phyloP scores from a whole-genome alignment of 495 filamentous ascomycete genomes.

The Penicillium riverlandense region DNA sequence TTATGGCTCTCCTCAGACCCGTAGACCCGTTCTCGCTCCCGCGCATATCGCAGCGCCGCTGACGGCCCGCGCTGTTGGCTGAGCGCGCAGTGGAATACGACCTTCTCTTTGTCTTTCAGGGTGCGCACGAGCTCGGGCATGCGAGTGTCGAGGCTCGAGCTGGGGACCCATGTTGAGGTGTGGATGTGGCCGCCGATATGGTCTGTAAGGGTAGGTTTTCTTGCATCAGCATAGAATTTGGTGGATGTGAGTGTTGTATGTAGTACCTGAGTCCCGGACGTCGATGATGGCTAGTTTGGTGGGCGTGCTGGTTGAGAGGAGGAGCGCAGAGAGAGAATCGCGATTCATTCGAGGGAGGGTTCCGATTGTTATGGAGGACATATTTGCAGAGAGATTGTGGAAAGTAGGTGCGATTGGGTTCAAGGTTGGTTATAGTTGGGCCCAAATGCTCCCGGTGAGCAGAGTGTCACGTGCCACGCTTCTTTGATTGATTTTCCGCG shows the following conservation, averaged over 20 bases:
- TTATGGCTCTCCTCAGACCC: conserved; percentile 31
- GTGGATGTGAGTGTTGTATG: neutral
- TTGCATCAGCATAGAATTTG: neutral
- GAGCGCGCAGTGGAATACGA: conserved; percentile 94
- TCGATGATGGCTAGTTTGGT: conserved; percentile 68
- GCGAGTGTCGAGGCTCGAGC: conserved; percentile 58
- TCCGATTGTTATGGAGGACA: conserved; percentile 52
- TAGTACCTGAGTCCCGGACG: conserved; percentile 71
- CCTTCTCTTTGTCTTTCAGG: conserved; percentile 67
- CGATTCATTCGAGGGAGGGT: conserved; percentile 59
- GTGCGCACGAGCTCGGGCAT: conserved; percentile 76
- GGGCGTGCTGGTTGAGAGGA: conserved; percentile 25
- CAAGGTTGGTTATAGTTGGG: too few species aligned
- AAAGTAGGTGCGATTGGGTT: neutral
- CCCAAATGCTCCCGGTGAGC: neutral
- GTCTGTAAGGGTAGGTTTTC: conserved; percentile 41
- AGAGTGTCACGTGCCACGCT: conserved; percentile 11
- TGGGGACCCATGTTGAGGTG: conserved; percentile 67
- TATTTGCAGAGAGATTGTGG: conserved; percentile 13
- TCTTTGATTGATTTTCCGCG: conserved; percentile 16
- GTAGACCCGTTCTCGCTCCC: conserved; percentile 30
- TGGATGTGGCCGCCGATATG: conserved; percentile 88
- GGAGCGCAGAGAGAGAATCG: conserved; percentile 49
- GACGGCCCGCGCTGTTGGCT: conserved; percentile 69
- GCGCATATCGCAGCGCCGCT: conserved; percentile 36